Percentiles rank a stretch among this genome's conserved stretches.
phyloP scores from a whole-genome alignment of 1,284 basidiomycete species.

The Puccinia hordei region DNA sequence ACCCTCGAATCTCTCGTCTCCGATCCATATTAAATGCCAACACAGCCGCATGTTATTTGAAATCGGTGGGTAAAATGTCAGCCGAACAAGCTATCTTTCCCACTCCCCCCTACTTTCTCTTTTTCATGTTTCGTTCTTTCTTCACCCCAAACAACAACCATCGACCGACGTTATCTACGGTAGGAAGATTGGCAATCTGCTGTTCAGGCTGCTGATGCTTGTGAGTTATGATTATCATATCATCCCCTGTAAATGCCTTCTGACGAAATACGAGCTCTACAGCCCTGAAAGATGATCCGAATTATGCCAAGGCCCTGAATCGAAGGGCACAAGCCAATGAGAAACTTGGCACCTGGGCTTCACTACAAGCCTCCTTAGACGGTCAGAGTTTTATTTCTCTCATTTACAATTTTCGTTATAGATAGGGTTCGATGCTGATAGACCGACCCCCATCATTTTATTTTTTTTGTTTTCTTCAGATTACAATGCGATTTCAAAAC shows the following conservation, averaged over 20 bases:
- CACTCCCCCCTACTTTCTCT: slow-evolving; percentile 3
- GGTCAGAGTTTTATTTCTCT: slow-evolving; percentile 64
- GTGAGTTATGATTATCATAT: slow-evolving; percentile 59
- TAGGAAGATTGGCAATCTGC: slow-evolving; percentile 64
- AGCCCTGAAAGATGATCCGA: slow-evolving; percentile 82
- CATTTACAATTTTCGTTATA: background rate
- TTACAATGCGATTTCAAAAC: slow-evolving; percentile 69
- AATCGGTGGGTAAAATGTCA: slow-evolving; percentile 65
- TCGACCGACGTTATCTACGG: background rate
- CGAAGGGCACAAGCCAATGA: slow-evolving; percentile 83
- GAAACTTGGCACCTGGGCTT: slow-evolving; percentile 75
- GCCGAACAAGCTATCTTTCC: background rate
- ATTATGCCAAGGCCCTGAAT: slow-evolving; percentile 83
- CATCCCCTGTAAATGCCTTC: background rate
- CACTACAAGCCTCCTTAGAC: slow-evolving; percentile 77
- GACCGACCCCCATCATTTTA: slow-evolving; percentile 42
- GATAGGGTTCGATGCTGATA: slow-evolving; percentile 25
- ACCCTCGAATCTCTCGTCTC: slow-evolving; percentile 55
- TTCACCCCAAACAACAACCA: background rate
- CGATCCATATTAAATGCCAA: slow-evolving; percentile 75
- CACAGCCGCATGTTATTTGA: slow-evolving; percentile 75
- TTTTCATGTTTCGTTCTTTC: background rate
- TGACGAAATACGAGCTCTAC: slow-evolving; percentile 25
- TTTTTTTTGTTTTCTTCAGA: slow-evolving; percentile 64
- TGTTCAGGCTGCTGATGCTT: slow-evolving; percentile 74